Base-by-base conservation (phyloP, 176 grass and related monocot genomes). In the Triticum turgidum region DNA sequence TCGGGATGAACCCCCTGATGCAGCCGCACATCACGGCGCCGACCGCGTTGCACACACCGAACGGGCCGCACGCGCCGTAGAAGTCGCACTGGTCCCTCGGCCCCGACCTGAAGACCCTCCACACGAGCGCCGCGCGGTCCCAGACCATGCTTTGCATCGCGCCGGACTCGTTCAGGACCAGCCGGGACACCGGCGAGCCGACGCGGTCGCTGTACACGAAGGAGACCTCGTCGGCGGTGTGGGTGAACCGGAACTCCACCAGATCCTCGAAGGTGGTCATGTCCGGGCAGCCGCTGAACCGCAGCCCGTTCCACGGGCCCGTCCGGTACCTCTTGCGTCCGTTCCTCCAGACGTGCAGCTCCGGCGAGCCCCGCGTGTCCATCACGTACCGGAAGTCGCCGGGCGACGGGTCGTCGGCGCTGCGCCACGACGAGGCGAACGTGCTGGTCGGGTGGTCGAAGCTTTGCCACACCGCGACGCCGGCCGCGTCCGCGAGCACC, bases 391-490 rank as follows among this genome's bases (percentile, higher is more conserved):
- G 44, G 67, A 80, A 95, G 8, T 78, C 80, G 9, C 90, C 85
- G 3, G 59, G 10, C 2, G 93, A 79, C 34, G 90, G 93, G 38
- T 95, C 87, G 0, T 86, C 73, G 11, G 32, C 5, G 52, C 18
- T 24, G 15, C 76, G 91, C 90, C 90, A 94, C 15, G 93, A 90
- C 9, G 82, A 76, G 61, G 85, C 81, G 29, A 94, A 88, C 67
- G 90, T 92, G 87, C 88, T 80, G 9, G 89, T 85, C 58, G 90
- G 93, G 71, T 92, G 82, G 30, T 92, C 88, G 87, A 92, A 90
- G 85, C 88, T 95, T 65, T 95, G 85, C 90, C 93, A 95, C 9
- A 84, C 22, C 25, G 3, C 56, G 41, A 11, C 41, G 21, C 70
- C 84, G 9, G 41, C 9, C 29, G 25, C 11, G 75, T 84, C 84